Conservation (phyloP, 2,329 filamentous ascomycete genomes). For the Lecanosticta acicola region DNA sequence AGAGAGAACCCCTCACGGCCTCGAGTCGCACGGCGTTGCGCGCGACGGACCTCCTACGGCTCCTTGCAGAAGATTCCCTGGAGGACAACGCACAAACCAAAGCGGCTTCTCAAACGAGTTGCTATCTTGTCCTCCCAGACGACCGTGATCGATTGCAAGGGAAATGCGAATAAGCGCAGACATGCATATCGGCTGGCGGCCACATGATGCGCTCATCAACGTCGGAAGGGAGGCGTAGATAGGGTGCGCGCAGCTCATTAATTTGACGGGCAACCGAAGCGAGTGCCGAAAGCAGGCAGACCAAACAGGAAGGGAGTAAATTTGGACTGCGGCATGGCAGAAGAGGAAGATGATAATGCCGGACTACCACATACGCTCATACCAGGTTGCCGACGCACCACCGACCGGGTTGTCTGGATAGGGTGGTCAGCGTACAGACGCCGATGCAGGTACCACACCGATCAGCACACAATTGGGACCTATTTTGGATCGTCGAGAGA, state of each 20-base stretch:
- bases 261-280: conserved; percentile 5
- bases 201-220: conserved; percentile 4
- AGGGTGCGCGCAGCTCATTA: conserved; percentile 6
- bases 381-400: conserved; percentile 19
- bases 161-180: background rate
- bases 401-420: conserved; percentile 18
- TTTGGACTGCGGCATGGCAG: conserved; percentile 1
- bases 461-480: conserved; percentile 16
- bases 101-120: conserved; percentile 7
- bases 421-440: conserved; percentile 10
- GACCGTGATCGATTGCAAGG: background rate
- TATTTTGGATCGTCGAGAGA: conserved; percentile 9
- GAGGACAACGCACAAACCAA: conserved; percentile 18
- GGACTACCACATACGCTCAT: background rate
- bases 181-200: conserved; percentile 9
- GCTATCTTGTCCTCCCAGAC: conserved; percentile 14
- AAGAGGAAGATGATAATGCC: background rate
- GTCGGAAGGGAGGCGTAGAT: background rate
- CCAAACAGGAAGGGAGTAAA: conserved; percentile 3
- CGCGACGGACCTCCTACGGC: conserved; percentile 16
- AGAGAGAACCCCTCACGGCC: conserved; percentile 17
- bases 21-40: conserved; percentile 15
- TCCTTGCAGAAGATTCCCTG: conserved; percentile 24
- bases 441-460: conserved; percentile 22
- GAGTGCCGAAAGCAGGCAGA: conserved; percentile 6